These are phyloP conservation scores for Biscutella laevigata DNA, from an alignment of 441 rosid species.

Conservation along the genomic window DNA sequence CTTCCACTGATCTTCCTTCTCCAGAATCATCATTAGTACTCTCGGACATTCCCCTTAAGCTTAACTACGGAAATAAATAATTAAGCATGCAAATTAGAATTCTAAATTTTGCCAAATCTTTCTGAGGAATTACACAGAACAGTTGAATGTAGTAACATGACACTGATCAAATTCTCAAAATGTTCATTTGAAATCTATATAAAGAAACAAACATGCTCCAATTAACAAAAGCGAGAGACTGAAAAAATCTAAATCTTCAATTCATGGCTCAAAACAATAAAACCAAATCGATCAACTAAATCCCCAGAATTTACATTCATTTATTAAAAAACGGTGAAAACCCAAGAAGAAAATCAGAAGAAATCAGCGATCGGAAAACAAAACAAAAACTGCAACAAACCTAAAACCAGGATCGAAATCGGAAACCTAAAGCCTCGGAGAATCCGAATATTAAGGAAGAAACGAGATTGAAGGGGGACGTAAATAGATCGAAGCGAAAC, in stretches of 20 bases:
- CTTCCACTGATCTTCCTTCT: constrained; percentile 63
- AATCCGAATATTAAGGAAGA: background rate
- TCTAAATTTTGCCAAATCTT: no score
- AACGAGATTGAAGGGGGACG: constrained; percentile 6
- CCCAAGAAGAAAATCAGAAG: no score
- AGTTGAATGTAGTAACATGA: background rate
- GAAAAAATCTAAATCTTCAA: no score
- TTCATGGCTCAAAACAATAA: no score
- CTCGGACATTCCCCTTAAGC: constrained; percentile 53
- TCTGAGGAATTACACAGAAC: background rate
- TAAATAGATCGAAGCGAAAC: constrained; percentile 16
- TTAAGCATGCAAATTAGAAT: background rate
- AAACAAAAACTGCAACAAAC: no score
- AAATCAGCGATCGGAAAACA: constrained; percentile 16
- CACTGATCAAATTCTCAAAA: background rate
- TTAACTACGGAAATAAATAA: background rate
- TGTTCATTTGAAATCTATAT: no score
- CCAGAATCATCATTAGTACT: constrained; percentile 55
- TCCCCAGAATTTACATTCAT: background rate
- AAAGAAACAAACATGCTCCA: no score
- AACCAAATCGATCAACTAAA: no score
- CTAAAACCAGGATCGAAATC: background rate
- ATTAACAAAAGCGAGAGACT: no score
- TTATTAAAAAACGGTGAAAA: background rate
- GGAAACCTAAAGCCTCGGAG: constrained; percentile 20